Conservation (phyloP, 1,284 basidiomycete genomes). For the Pseudomicrostroma phylloplanum region DNA sequence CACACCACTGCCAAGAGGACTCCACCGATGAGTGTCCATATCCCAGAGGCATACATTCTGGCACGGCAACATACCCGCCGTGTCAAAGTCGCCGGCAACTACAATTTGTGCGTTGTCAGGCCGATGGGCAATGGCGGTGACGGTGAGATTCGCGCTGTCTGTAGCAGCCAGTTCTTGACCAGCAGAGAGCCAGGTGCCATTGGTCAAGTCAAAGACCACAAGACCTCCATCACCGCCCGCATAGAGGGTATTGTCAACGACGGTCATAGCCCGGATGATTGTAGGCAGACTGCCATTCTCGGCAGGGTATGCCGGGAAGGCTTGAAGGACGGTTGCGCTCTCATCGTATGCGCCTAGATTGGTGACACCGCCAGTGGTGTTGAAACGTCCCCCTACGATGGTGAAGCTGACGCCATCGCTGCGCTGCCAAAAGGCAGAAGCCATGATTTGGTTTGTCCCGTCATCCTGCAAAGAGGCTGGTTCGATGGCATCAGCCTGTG, state of each 20-base stretch:
- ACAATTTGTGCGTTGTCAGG: conserved; percentile 64
- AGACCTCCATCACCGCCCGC: conserved; percentile 44
- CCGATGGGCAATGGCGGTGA: conserved; percentile 68
- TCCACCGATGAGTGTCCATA: conserved; percentile 67
- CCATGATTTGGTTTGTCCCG: conserved; percentile 70
- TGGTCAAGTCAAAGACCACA: conserved; percentile 32
- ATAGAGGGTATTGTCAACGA: conserved; percentile 37
- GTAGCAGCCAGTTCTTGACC: conserved; percentile 25
- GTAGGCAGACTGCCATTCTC: conserved; percentile 55
- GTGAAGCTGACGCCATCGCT: conserved; percentile 55
- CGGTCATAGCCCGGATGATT: conserved; percentile 57
- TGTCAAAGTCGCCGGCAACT: conserved; percentile 76
- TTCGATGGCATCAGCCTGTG: conserved; percentile 23
- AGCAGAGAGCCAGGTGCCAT: conserved; percentile 28
- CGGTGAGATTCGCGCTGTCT: conserved; percentile 56
- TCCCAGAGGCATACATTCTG: conserved; percentile 75
- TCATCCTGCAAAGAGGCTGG: conserved; percentile 55
- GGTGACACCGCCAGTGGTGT: conserved; percentile 57
- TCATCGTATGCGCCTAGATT: conserved; percentile 72
- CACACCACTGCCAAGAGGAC: conserved; percentile 70
- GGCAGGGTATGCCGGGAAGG: conserved; percentile 53
- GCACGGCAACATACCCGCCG: conserved; percentile 71
- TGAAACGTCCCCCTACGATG: conserved; percentile 85
- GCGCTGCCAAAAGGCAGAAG: conserved; percentile 86
- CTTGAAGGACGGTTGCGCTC: conserved; percentile 53